These are phyloP conservation scores for Oryza nivara DNA, from an alignment of 176 grass and related monocot species.

Conservation along the genomic window DNA sequence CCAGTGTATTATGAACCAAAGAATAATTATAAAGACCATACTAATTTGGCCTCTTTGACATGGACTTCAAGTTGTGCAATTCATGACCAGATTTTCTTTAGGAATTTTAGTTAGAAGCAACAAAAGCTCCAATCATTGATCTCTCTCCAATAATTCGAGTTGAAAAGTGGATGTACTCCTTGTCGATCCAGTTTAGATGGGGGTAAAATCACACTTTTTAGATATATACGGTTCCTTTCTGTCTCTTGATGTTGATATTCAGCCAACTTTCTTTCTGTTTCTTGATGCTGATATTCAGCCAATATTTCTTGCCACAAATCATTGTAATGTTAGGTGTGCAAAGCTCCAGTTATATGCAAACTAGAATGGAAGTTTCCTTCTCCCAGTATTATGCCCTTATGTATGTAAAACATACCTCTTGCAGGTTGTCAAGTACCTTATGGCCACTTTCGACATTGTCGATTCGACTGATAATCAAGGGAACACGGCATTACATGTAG, in stretches of 20 bases:
- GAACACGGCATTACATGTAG: slow-evolving; percentile 91
- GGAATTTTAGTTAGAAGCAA: neutral
- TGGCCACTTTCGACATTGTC: slow-evolving; percentile 60
- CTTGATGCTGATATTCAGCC: slow-evolving; percentile 29
- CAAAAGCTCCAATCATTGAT: neutral
- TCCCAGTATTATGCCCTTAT: neutral
- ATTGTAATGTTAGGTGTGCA: slow-evolving; percentile 11
- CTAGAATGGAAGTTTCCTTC: neutral
- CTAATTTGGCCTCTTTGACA: neutral
- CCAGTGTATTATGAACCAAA: neutral
- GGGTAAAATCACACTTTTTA: slow-evolving; percentile 22
- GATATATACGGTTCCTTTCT: neutral
- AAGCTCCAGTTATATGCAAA: neutral
- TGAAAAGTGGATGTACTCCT: slow-evolving; percentile 2
- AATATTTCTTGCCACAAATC: slow-evolving; percentile 22
- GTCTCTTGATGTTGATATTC: slow-evolving; percentile 10
- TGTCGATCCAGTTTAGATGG: slow-evolving; percentile 6
- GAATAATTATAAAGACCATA: neutral
- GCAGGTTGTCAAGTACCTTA: slow-evolving; percentile 76
- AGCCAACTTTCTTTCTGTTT: slow-evolving; percentile 24
- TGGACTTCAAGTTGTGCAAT: neutral
- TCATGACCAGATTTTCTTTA: slow-evolving; percentile 6
- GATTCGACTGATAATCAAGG: slow-evolving; percentile 72
- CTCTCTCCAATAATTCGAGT: slow-evolving; percentile 19
- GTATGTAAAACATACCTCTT: slow-evolving; percentile 16